Base-by-base conservation (phyloP, 2,329 filamentous ascomycete genomes). In the Fusarium sp. region DNA sequence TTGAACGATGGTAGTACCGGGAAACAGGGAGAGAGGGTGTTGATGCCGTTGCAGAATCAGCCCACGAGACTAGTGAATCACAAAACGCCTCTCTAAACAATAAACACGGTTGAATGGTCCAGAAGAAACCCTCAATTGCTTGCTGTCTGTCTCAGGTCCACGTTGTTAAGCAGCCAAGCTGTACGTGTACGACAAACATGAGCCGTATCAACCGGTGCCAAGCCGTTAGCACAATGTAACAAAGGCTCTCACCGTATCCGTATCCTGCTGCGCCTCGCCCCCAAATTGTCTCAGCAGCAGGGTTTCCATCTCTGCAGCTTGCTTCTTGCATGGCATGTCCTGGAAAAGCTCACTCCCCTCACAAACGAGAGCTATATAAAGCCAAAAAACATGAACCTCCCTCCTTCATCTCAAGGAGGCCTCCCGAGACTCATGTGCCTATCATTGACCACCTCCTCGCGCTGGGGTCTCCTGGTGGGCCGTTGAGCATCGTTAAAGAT, bases 251-350 rank as follows among this genome's bases (percentile, higher is more conserved):
- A 49, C 40, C 33, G 42, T 24, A 61, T 22, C 40, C 33, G 42
- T 24, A 61, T 22, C 14, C 42, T 61, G 58, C 58, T 61, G 58
- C 58, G 58, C 58, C 58, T 46, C 58, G 29, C 24, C 38, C 38
- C n/a, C 38, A 22, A 20, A 24, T 60, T 60, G 20, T 60, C 16
- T 16, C 35, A n/a, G 20, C 35, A n/a, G 24, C 55, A 29, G 36
- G 36, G 56, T 57, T 24, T 57, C 49, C 53, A 27, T 36, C 53
- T 35, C 33, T 57, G 55, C 55, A 40, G 31, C 35, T 17, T 53
- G 49, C 31, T 22, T 36, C 53, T 56, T 56, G 53, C 53, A 35
- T 56, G 31, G 53, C 53, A 53, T 31, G 27, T n/a, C 9, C 11
- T 53, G 27, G 11, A 11, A 12, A 12, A 14, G 31, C 31, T 33